Evolutionary conservation across 129 eudicot genomes (phyloP).

Genomic region (Heracleum sosnowskyi): DNA sequence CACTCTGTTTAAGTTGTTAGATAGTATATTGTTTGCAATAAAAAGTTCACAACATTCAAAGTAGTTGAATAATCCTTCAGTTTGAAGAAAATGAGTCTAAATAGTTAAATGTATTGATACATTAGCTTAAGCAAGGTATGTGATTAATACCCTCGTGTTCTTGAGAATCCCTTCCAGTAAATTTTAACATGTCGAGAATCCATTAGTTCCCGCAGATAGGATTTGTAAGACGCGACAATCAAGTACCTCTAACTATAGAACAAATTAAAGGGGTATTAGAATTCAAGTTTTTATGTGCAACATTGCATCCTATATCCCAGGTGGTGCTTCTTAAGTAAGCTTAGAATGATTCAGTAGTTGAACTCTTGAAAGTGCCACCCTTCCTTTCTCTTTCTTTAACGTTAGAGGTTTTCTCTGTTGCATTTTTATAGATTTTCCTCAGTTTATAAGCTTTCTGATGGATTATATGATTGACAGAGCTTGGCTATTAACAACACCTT

Average conservation of each 20-base stretch:
- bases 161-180: not conserved
- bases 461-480: conserved; percentile 43
- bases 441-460: not conserved
- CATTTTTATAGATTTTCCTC: not conserved
- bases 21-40: not conserved
- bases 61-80: too few species aligned
- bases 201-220: not conserved
- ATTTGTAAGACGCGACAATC: not conserved
- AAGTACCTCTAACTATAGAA: not conserved
- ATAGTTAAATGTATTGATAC: not conserved
- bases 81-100: too few species aligned
- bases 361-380: not conserved
- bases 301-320: not conserved
- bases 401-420: not conserved
- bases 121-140: not conserved
- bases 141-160: not conserved
- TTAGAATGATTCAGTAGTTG: not conserved
- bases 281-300: not conserved
- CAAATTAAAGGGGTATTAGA: not conserved
- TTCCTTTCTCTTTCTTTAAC: not conserved
- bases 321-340: not conserved
- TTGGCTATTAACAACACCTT: conserved; percentile 53
- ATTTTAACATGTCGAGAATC: not conserved
- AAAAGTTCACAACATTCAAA: not conserved
- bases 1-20: not conserved